phyloP scores from a whole-genome alignment of 2,329 filamentous ascomycete genomes.

The Aspergillus alliaceus region DNA sequence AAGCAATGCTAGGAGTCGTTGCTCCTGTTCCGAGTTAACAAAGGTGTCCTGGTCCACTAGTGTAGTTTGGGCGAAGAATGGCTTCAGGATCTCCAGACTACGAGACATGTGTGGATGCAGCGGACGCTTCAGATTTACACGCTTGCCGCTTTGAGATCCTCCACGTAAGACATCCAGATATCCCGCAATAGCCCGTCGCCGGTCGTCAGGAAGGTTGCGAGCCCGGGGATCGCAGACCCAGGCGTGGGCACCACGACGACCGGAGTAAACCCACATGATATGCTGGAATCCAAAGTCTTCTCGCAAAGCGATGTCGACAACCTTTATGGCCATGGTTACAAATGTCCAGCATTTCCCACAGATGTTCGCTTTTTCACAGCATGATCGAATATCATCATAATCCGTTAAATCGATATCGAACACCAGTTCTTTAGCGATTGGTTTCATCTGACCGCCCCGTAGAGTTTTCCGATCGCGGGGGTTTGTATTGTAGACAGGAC shows the following conservation, averaged over 20 bases:
- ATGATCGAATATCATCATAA: constrained; percentile 95
- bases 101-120: constrained; percentile 86
- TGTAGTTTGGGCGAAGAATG: constrained; percentile 80
- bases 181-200: constrained; percentile 78
- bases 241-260: constrained; percentile 91
- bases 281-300: constrained; percentile 97
- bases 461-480: constrained; percentile 89
- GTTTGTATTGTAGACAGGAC: constrained; percentile 93
- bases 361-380: constrained; percentile 90
- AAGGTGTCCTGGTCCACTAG: constrained; percentile 86
- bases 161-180: constrained; percentile 91
- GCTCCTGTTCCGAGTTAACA: constrained; percentile 65
- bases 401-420: constrained; percentile 99
- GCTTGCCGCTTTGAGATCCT: constrained; percentile 81
- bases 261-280: constrained; percentile 98
- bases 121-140: constrained; percentile 78
- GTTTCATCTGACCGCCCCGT: constrained; percentile 75
- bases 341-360: constrained; percentile 95
- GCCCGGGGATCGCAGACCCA: constrained; percentile 96
- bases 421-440: constrained; percentile 88
- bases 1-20: constrained; percentile 78
- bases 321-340: constrained; percentile 96
- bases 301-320: constrained; percentile 79
- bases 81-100: constrained; percentile 79
- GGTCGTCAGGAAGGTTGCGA: constrained; percentile 79